Base-by-base conservation (phyloP, 139 green algal species). In the Chlorella sp. region DNA sequence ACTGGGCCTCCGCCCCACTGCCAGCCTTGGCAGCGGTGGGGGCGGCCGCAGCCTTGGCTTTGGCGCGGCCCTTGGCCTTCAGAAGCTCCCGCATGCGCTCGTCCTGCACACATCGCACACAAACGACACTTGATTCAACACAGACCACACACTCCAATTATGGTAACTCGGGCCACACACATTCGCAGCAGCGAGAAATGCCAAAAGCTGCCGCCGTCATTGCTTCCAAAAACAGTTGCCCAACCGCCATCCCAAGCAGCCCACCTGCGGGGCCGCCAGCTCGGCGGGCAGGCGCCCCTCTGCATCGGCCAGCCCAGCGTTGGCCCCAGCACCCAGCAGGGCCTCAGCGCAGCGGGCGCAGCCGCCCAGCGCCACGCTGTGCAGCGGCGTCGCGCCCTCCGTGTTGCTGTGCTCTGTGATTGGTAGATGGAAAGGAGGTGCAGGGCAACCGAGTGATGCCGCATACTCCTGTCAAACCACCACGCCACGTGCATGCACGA, bases 341-440 rank as follows among this genome's bases (percentile, higher is more conserved):
- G 84, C 39, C 47, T 88, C 18, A 23, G 84, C 88, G 38, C 84
- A 90, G 12, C 41, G 60, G 4, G 28, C 17, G 36, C 83, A 87
- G 25, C 80, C 86, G 1, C 85, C 88, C 80, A 92, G 83, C 3
- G 89, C 90, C 23, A 89, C 88, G 28, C 85, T 86, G 79, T 95
- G 90, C 71, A 94, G 88, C 15, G 88, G 78, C 0, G 85, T 90
- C 55, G 67, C 74, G 32, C n/a, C 70, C 39, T 89, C 78, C 2
- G n/a, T 18, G 55, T 89, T 88, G 68, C 16, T 47, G 23, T 39
- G 60, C 44, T 82, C 78, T 76, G 88, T 82, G 23, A 25, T 1
- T 13, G 44, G 44, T 9, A 51, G 9, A 9, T 9, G 44, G 7
- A 51, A 9, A 9, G 44, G 7, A 51, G 44, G 44, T 9, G 7